A percentile compares a stretch with the other conserved stretches of the same genome.
Conservation (phyloP, 2,329 filamentous ascomycete genomes). For the Alternaria rosae region DNA sequence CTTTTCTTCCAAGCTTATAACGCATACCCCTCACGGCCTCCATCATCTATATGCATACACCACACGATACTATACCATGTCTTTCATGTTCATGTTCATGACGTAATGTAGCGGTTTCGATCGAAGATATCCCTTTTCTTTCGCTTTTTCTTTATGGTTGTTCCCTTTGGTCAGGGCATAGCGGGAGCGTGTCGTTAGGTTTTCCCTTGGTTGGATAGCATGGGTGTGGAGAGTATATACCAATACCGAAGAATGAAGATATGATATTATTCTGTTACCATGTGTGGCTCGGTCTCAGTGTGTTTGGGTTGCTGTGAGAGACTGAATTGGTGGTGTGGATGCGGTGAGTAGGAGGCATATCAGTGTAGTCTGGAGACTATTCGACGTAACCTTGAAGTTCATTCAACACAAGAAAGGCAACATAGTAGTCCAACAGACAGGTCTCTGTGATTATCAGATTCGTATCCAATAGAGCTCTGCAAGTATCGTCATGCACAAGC, state of each 20-base stretch:
- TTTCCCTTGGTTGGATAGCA: neutral
- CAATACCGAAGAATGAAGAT: neutral
- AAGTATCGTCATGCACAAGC: neutral
- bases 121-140: constrained; percentile 3
- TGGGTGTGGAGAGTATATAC: neutral
- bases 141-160: neutral
- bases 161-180: too few species aligned
- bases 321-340: neutral
- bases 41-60: neutral
- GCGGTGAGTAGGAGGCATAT: neutral
- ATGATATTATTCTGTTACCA: neutral
- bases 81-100: constrained; percentile 3
- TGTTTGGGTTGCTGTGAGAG: neutral
- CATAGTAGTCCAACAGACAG: neutral
- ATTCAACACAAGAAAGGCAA: neutral
- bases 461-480: neutral
- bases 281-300: neutral
- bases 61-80: neutral
- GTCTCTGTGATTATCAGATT: constrained; percentile 3
- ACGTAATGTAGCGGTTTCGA: constrained; percentile 6
- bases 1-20: neutral
- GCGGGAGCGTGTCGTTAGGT: neutral
- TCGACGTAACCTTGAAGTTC: neutral
- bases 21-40: neutral
- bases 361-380: neutral